Evolutionary conservation across 208 protist species (phyloP).

Genomic region (Phytomonas francai): DNA sequence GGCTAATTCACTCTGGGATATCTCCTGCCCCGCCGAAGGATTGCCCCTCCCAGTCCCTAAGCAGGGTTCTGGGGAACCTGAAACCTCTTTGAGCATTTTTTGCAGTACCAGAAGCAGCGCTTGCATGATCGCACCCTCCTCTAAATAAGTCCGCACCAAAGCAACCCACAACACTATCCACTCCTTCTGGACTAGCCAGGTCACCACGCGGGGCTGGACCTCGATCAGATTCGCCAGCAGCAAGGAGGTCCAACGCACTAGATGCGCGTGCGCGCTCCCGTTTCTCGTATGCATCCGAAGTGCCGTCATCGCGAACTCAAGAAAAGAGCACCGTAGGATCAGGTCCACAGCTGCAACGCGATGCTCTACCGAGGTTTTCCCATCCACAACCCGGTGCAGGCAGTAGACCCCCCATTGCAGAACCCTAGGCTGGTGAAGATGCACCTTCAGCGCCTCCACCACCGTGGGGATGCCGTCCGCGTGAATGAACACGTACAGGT

Average conservation of each 20-base stretch:
- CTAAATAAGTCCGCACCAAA: slow-evolving; percentile 23
- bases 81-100: background rate
- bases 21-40: background rate
- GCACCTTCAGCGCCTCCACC: slow-evolving; percentile 78
- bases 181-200: slow-evolving; percentile 33
- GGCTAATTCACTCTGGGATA: background rate
- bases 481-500: slow-evolving; percentile 48
- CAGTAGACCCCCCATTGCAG: slow-evolving; percentile 71
- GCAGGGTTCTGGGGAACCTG: background rate
- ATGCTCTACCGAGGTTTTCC: slow-evolving; percentile 11
- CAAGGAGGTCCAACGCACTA: slow-evolving; percentile 35
- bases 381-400: slow-evolving; percentile 37
- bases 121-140: background rate
- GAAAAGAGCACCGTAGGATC: slow-evolving; percentile 32
- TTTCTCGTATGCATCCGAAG: slow-evolving; percentile 36
- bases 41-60: background rate
- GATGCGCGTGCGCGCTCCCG: slow-evolving; percentile 20
- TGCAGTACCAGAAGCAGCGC: background rate
- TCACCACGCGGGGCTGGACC: slow-evolving; percentile 18
- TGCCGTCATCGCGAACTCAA: slow-evolving; percentile 45
- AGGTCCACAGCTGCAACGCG: slow-evolving; percentile 20
- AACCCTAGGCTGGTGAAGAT: slow-evolving; percentile 42
- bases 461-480: slow-evolving; percentile 67
- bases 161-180: slow-evolving; percentile 31
- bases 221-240: slow-evolving; percentile 34